Evolutionary conservation across 129 eudicot species (phyloP).

Genomic region (Calendula officinalis): DNA sequence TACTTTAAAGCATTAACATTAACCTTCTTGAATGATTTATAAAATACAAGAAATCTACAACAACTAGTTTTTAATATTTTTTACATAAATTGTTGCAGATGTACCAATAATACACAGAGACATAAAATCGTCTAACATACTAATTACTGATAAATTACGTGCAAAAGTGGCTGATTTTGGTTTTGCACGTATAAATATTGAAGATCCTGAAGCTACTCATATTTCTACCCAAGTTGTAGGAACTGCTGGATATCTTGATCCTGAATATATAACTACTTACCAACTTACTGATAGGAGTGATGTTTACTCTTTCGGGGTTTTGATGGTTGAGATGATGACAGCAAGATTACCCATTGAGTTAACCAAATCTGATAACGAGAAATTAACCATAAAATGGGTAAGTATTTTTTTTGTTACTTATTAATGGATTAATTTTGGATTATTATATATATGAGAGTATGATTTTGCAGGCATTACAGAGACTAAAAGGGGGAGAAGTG

Average conservation of each 20-base stretch:
- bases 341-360: constrained; percentile 74
- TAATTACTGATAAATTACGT: constrained; percentile 66
- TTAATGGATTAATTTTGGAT: too few relatives aligned
- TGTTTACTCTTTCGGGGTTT: constrained; percentile 90
- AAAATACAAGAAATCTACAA: constrained; percentile 2
- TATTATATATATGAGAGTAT: neutral
- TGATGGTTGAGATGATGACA: constrained; percentile 77
- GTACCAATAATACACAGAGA: constrained; percentile 88
- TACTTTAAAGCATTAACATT: too few relatives aligned
- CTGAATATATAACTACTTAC: constrained; percentile 69
- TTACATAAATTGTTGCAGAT: constrained; percentile 38
- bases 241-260: constrained; percentile 87
- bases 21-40: too few relatives aligned
- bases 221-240: constrained; percentile 87
- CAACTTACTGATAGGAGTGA: constrained; percentile 90
- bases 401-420: constrained; percentile 17
- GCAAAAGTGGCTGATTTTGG: constrained; percentile 98
- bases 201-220: constrained; percentile 60
- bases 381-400: constrained; percentile 78
- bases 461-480: constrained; percentile 59
- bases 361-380: constrained; percentile 44
- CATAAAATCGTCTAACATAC: constrained; percentile 76
- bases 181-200: constrained; percentile 59
- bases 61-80: neutral
- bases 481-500: constrained; percentile 58